Evolutionary conservation across 2,329 filamentous ascomycete species (phyloP).

Genomic region (Dactylellina sp.): DNA sequence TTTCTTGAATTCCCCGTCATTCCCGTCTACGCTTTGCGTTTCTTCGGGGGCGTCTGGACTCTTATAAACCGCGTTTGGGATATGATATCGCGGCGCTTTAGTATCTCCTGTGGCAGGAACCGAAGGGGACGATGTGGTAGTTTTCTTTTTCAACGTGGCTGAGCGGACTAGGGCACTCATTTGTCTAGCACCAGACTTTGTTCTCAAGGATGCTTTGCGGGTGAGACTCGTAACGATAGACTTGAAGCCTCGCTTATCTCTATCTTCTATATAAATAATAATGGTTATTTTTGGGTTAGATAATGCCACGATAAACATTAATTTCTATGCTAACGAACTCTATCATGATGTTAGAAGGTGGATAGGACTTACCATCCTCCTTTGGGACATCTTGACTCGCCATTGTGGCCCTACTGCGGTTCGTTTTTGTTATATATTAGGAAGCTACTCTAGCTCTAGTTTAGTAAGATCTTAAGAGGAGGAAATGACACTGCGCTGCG

Average conservation of each 20-base stretch:
- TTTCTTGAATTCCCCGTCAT: background rate
- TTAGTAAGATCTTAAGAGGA: too few relatives aligned
- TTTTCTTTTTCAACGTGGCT: constrained; percentile 6
- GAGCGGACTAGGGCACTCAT: constrained; percentile 13
- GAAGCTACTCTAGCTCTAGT: too few relatives aligned
- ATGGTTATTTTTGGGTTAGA: background rate
- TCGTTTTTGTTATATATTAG: too few relatives aligned
- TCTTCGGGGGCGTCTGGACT: constrained; percentile 16
- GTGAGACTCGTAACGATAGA: background rate
- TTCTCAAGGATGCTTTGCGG: constrained; percentile 21
- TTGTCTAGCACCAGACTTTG: constrained; percentile 8
- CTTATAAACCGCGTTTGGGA: constrained; percentile 16
- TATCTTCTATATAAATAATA: background rate
- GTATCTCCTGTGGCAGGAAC: background rate
- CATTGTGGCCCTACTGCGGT: too few relatives aligned
- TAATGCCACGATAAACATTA: too few relatives aligned
- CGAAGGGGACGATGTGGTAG: background rate
- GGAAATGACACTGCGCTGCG: too few relatives aligned
- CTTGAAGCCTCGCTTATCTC: constrained; percentile 15
- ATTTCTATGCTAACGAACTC: too few relatives aligned
- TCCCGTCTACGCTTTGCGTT: background rate
- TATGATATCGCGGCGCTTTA: background rate
- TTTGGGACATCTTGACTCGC: too few relatives aligned
- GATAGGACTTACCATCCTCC: too few relatives aligned
- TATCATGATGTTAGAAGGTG: too few relatives aligned